Base-by-base conservation (phyloP, 2,329 filamentous ascomycete species). In the Coniella vitis region DNA sequence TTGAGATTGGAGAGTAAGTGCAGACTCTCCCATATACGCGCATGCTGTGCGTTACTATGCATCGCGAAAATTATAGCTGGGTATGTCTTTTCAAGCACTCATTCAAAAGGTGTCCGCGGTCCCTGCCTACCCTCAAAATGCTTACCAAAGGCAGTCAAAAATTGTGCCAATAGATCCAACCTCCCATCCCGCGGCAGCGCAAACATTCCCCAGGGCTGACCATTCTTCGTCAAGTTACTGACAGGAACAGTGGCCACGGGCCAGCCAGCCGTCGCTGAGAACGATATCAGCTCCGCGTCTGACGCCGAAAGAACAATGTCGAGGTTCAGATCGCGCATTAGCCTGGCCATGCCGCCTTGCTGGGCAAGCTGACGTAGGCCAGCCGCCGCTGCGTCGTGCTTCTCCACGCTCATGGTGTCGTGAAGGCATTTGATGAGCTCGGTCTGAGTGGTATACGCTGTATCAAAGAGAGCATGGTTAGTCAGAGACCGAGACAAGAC, bases 241-340 rank as follows among this genome's bases (percentile, higher is more conserved):
- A 59, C 54, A 1, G 60, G 60, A 1, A 63, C 55, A 4, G 57
- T 61, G 13, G 57, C 60, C 16, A 58, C 52, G 9, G 62, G 59
- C 54, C 57, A 60, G 0, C 59, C 57, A 21, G 61, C 52, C 32
- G 49, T 51, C 17, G 57, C 45, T 38, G 55, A 52, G 31, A 56
- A 58, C 4, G 29, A 45, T 5, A 58, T 45, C 4, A 56, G 45
- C 2, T 34, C 38, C 20, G 54, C 55, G 34, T 60, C 59, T 9
- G 58, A 57, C 4, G 51, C 34, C 13, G 54, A 50, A 16, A 57
- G 45, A 21, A 61, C 32, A 12, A 56, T 38, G 38, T 60, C 57
- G 12, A 61, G 29, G 17, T 47, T 36, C 7, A 53, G 35, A 10
- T 51, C 50, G 16, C 37, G 17, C 49, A 54, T 49, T 29, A 51